Percentiles rank a stretch among this genome's conserved stretches.
Conservation (phyloP, 306 rosid genomes). For the Citrullus mucosospermus region DNA sequence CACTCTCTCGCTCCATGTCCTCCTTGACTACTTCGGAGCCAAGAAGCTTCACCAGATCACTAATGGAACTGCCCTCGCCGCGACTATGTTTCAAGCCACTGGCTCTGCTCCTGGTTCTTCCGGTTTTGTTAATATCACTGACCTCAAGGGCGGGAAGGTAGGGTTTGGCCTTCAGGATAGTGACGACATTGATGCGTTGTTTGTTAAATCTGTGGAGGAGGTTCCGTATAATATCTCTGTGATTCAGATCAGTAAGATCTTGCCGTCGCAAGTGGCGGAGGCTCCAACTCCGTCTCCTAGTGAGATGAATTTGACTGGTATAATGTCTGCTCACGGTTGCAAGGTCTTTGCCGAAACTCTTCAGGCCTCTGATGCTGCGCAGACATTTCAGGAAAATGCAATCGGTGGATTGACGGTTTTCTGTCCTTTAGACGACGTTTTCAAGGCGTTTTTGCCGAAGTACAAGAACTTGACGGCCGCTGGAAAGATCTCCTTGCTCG, state of each 20-base stretch:
- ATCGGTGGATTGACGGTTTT: slow-evolving; percentile 66
- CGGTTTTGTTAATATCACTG: slow-evolving; percentile 85
- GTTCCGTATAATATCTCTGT: slow-evolving; percentile 69
- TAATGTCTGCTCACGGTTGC: slow-evolving; percentile 83
- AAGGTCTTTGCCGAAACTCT: slow-evolving; percentile 66
- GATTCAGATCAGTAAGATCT: slow-evolving; percentile 52
- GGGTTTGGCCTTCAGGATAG: slow-evolving; percentile 53
- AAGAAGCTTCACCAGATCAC: slow-evolving; percentile 97
- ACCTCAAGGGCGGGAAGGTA: slow-evolving; percentile 68
- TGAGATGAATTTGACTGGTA: slow-evolving; percentile 41
- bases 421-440: slow-evolving; percentile 66
- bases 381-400: slow-evolving; percentile 27
- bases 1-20: slow-evolving; percentile 81
- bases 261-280: slow-evolving; percentile 56
- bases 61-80: slow-evolving; percentile 74
- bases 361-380: slow-evolving; percentile 28
- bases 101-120: slow-evolving; percentile 70
- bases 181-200: slow-evolving; percentile 36
- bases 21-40: slow-evolving; percentile 84
- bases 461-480: slow-evolving; percentile 58
- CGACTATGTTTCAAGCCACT: slow-evolving; percentile 81
- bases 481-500: slow-evolving; percentile 46
- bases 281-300: slow-evolving; percentile 75
- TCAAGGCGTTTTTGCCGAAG: slow-evolving; percentile 60
- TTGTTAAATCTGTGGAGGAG: slow-evolving; percentile 60